phyloP scores from a whole-genome alignment of 139 green algal species.

The Bryopsis sp. region DNA sequence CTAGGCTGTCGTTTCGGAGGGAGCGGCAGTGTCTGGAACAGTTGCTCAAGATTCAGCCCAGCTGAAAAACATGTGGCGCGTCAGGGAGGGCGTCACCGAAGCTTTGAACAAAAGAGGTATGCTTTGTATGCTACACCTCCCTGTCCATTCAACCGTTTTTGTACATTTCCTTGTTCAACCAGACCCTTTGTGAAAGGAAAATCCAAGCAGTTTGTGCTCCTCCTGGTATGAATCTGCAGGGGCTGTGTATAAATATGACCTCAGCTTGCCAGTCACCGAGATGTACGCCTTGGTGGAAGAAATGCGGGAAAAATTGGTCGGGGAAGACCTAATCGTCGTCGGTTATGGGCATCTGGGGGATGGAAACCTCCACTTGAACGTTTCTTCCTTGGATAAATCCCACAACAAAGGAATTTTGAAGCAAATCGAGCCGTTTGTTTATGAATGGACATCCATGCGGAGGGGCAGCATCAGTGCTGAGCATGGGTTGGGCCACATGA shows the following conservation, averaged over 20 bases:
- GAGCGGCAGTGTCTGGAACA: slow-evolving; percentile 34
- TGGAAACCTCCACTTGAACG: slow-evolving; percentile 95
- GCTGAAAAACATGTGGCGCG: slow-evolving; percentile 66
- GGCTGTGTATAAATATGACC: slow-evolving; percentile 91
- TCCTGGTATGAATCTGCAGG: slow-evolving; percentile 41
- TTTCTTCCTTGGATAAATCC: slow-evolving; percentile 39
- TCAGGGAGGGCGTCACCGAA: slow-evolving; percentile 83
- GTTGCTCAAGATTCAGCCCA: slow-evolving; percentile 58
- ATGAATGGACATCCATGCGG: slow-evolving; percentile 61
- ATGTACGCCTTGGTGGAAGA: slow-evolving; percentile 83
- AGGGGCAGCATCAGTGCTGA: slow-evolving; percentile 89
- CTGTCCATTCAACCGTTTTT: background rate
- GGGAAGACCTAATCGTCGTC: slow-evolving; percentile 40
- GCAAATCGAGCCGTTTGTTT: slow-evolving; percentile 91
- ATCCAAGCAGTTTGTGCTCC: too few relatives aligned
- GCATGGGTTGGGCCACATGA: slow-evolving; percentile 93
- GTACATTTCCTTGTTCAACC: too few relatives aligned
- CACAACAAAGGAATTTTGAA: slow-evolving; percentile 31
- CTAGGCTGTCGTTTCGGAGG: slow-evolving; percentile 22
- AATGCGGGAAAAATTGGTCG: slow-evolving; percentile 44
- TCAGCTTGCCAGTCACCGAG: slow-evolving; percentile 42
- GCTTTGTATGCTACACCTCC: background rate
- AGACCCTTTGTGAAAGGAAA: too few relatives aligned
- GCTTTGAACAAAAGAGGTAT: slow-evolving; percentile 56
- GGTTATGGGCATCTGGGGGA: slow-evolving; percentile 96